A percentile compares a stretch with the other conserved stretches of the same genome.
phyloP scores from a whole-genome alignment of 108 stramenopile genomes.

The Discostella pseudostelligera region DNA sequence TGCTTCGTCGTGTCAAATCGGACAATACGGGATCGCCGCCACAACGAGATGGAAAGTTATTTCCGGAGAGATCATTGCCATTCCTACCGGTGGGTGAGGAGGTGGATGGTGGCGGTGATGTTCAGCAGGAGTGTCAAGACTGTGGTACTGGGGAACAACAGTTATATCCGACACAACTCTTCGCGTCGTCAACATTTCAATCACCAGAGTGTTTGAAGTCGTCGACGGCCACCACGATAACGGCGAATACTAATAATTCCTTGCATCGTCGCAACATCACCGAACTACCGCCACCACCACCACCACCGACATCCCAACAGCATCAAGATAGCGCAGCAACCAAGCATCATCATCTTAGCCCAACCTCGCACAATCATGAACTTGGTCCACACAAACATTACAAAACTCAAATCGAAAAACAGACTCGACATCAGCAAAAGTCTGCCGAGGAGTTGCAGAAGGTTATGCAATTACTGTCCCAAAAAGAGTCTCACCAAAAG shows the following conservation, averaged over 20 bases:
- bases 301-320: not conserved
- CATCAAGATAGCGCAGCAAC: not conserved
- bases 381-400: constrained; percentile 45
- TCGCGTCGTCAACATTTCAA: not conserved
- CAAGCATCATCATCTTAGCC: not conserved
- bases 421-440: constrained; percentile 34
- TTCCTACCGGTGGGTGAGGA: not conserved
- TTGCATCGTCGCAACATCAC: not conserved
- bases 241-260: not conserved
- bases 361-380: not conserved
- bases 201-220: not conserved
- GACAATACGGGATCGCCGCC: not conserved
- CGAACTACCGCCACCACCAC: not conserved
- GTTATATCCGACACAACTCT: not conserved
- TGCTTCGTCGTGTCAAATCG: not conserved
- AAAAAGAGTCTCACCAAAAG: constrained; percentile 37
- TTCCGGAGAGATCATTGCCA: not conserved
- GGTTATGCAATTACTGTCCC: constrained; percentile 17
- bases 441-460: constrained; percentile 38
- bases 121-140: not conserved
- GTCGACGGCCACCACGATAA: not conserved
- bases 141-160: not conserved
- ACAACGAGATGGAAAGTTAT: constrained; percentile 1
- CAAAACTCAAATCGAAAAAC: constrained; percentile 45
- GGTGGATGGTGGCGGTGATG: not conserved